Evolutionary conservation across 768 basidiomycete genomes (phyloP), one percentile per base, ranked within the genome.

Genomic region (Termitomyces eurrhizus): DNA sequence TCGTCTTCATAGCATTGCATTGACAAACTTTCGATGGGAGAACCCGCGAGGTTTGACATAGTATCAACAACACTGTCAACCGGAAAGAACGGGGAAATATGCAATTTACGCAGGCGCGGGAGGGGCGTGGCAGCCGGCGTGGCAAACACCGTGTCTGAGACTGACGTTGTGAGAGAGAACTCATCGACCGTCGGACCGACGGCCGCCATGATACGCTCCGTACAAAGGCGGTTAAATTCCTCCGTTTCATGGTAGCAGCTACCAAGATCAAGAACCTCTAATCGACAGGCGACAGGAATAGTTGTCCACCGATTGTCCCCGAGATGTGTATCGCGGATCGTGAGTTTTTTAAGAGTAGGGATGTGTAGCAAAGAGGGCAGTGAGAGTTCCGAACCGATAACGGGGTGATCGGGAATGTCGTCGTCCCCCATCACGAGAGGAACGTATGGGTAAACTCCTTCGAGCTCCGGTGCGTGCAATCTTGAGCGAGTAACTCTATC

Each of bases 251-350:
- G 79, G 64, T 75, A 78, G 73, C 83, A 85, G 70, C 77, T 78
- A 33, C 80, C 81, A 52, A 88, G 78, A 66, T 86, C 83, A 53
- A 88, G 79, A 44, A 83, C 74, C 63, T 85, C 74, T 48, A 88
- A 75, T 18, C 76, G 75, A 70, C 84, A 85, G 24, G 70, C 68
- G 60, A 82, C 76, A 41, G 79, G 78, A n/a, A 76, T 78, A 29
- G 75, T 74, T n/a, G 77, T 72, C 86, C 85, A 87, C 39, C 74
- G 74, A 52, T 75, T 74, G 69, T 87, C 85, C 16, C 87, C 88
- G 58, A 91, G 79, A 72, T 89, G 89, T 0, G 87, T 89, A 68
- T 89, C 88, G 58, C 80, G 81, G 66, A 91, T 83, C 46, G 78
- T 78, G 64, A 91, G 85, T 63, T 79, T 80, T 33, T 76, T 79